phyloP scores from a whole-genome alignment of 805 yeast genomes.

The Metschnikowia santaceciliae region DNA sequence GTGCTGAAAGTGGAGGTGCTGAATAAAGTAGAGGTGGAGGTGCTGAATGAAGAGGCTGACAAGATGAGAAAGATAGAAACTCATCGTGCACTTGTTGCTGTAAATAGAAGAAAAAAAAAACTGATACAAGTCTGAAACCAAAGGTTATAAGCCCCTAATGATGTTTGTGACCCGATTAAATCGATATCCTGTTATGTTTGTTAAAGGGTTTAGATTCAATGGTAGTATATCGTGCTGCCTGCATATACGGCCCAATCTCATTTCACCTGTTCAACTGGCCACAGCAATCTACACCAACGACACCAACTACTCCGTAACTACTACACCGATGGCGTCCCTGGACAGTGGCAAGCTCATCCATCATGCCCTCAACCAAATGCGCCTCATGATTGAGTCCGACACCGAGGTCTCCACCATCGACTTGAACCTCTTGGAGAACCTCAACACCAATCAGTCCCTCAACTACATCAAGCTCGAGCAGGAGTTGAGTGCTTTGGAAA shows the following conservation, averaged over 20 bases:
- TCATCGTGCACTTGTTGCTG: neutral
- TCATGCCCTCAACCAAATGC: conserved; percentile 27
- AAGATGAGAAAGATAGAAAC: too few species aligned
- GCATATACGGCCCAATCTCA: neutral
- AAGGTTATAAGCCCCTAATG: too few species aligned
- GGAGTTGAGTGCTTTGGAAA: conserved; percentile 40
- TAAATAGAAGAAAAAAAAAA: neutral
- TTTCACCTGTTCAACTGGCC: neutral
- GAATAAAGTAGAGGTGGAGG: too few species aligned
- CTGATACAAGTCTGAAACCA: too few species aligned
- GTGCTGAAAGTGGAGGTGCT: too few species aligned
- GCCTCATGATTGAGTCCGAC: conserved; percentile 36
- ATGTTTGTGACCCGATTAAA: too few species aligned
- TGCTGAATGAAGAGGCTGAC: too few species aligned
- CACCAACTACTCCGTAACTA: neutral
- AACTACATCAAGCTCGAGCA: conserved; percentile 45
- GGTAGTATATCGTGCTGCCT: too few species aligned
- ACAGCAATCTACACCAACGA: neutral
- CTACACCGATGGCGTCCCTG: conserved; percentile 19
- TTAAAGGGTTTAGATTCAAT: too few species aligned
- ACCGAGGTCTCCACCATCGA: conserved; percentile 41
- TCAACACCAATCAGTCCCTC: conserved; percentile 56
- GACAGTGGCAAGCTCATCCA: conserved; percentile 27
- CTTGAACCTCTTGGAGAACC: conserved; percentile 47
- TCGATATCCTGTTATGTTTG: too few species aligned